phyloP scores from a whole-genome alignment of 306 rosid genomes.

The Prunus padus region DNA sequence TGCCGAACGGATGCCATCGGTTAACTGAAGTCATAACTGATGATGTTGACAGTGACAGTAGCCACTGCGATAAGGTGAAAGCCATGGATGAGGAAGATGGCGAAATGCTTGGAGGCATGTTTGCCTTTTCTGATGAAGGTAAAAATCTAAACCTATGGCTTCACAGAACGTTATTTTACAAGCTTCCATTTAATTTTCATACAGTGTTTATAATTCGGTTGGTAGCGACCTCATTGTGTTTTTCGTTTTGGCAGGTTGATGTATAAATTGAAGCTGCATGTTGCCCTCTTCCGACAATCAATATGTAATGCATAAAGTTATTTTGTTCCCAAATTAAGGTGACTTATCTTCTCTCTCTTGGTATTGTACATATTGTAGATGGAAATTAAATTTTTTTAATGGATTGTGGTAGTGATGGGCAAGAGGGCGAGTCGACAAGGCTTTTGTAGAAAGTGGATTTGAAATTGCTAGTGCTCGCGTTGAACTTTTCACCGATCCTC shows the following conservation, averaged over 20 bases:
- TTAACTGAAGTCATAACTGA: conserved; percentile 47
- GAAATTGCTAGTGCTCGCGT: conserved; percentile 31
- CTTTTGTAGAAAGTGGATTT: conserved; percentile 23
- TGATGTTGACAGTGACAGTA: conserved; percentile 52
- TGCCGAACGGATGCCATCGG: conserved; percentile 36
- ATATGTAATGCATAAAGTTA: conserved; percentile 16
- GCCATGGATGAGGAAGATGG: conserved; percentile 45
- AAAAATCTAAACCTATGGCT: conserved; percentile 11
- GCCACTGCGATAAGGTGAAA: conserved; percentile 44
- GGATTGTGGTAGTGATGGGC: conserved; percentile 27
- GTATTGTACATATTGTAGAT: conserved; percentile 44
- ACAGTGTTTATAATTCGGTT: not conserved
- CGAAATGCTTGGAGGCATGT: conserved; percentile 61
- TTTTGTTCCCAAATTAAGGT: conserved; percentile 17
- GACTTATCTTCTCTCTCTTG: conserved; percentile 6
- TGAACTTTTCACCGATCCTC: conserved; percentile 34
- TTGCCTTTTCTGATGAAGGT: conserved; percentile 69
- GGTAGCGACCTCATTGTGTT: not conserved
- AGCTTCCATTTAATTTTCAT: not conserved
- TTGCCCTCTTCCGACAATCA: conserved; percentile 1
- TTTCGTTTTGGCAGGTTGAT: conserved; percentile 29
- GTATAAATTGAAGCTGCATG: not conserved
- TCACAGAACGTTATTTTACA: not conserved
- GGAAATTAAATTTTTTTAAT: conserved; percentile 33
- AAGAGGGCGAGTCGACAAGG: conserved; percentile 16